Conservation (phyloP, 2,329 filamentous ascomycete species). For the Trichophyton equinum region DNA sequence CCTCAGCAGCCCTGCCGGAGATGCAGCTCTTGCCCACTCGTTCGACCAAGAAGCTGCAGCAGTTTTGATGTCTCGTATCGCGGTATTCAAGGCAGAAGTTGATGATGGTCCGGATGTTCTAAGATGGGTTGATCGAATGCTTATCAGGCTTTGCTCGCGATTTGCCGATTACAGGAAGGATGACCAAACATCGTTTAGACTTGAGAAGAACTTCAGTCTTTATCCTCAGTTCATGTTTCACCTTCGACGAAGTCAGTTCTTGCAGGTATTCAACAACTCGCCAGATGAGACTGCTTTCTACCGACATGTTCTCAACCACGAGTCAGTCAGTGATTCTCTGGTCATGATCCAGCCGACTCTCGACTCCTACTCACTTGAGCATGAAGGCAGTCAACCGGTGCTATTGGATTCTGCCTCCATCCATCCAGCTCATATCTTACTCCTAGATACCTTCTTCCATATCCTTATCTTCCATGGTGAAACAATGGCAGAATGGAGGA, state of each 20-base stretch:
- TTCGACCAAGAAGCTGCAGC: slow-evolving; percentile 98
- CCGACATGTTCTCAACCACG: slow-evolving; percentile 89
- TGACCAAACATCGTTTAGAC: slow-evolving; percentile 87
- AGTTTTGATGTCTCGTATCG: slow-evolving; percentile 97
- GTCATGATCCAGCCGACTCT: slow-evolving; percentile 98
- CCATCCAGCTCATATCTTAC: slow-evolving; percentile 80
- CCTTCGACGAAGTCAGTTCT: slow-evolving; percentile 85
- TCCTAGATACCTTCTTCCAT: slow-evolving; percentile 98
- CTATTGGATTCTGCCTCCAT: slow-evolving; percentile 93
- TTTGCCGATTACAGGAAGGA: slow-evolving; percentile 98
- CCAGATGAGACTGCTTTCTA: slow-evolving; percentile 99
- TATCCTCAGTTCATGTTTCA: slow-evolving; percentile 99
- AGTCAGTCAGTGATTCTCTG: slow-evolving; percentile 90
- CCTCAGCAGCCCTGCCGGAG: slow-evolving; percentile 82
- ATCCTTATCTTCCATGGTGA: slow-evolving; percentile 99
- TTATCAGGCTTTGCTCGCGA: slow-evolving; percentile 87
- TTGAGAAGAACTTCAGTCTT: slow-evolving; percentile 97
- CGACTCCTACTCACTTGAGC: slow-evolving; percentile 93
- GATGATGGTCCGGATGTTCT: slow-evolving; percentile 97
- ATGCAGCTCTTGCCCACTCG: slow-evolving; percentile 87
- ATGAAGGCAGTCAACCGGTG: slow-evolving; percentile 86
- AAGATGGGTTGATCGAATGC: slow-evolving; percentile 96
- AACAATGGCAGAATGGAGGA: slow-evolving; percentile 94
- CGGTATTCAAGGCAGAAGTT: slow-evolving; percentile 96
- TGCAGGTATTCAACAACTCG: slow-evolving; percentile 99